Conservation (phyloP, 306 rosid species). For the Delonix regia region DNA sequence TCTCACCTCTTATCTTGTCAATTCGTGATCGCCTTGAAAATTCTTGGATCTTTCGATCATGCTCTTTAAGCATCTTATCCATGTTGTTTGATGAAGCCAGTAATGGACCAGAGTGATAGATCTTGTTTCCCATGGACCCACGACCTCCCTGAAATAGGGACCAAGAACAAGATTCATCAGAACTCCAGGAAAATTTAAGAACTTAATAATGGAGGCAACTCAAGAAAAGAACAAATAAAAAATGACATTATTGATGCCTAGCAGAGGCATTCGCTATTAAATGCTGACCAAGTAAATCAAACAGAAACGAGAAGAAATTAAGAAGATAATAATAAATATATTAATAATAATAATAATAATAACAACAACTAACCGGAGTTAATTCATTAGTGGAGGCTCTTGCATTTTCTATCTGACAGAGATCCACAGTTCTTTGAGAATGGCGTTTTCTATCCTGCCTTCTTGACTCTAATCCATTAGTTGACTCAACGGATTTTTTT, state of each 20-base stretch:
- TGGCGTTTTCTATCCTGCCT: slow-evolving; percentile 56
- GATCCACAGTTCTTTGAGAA: slow-evolving; percentile 34
- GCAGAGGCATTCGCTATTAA: neutral
- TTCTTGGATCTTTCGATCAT: slow-evolving; percentile 82
- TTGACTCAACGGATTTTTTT: slow-evolving; percentile 49
- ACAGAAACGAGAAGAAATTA: neutral
- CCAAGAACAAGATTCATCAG: slow-evolving; percentile 14
- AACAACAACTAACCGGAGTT: slow-evolving; percentile 57
- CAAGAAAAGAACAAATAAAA: neutral
- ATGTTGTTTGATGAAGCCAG: slow-evolving; percentile 67
- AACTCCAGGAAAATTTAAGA: neutral
- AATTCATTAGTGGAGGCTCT: slow-evolving; percentile 51
- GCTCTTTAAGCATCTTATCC: slow-evolving; percentile 84
- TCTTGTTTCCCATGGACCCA: slow-evolving; percentile 66
- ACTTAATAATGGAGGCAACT: neutral
- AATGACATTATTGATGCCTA: slow-evolving; percentile 1
- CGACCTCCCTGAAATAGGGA: slow-evolving; percentile 60
- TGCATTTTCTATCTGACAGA: slow-evolving; percentile 52
- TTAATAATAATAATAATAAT: neutral
- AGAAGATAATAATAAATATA: neutral
- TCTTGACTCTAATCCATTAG: slow-evolving; percentile 53
- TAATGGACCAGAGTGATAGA: slow-evolving; percentile 87
- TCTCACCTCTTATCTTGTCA: slow-evolving; percentile 48
- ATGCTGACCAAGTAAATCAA: neutral
- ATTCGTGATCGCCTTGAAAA: slow-evolving; percentile 70